Evolutionary conservation across 1,139 yeast species (phyloP).

Genomic region (Cylindricascospora bacillispora): DNA sequence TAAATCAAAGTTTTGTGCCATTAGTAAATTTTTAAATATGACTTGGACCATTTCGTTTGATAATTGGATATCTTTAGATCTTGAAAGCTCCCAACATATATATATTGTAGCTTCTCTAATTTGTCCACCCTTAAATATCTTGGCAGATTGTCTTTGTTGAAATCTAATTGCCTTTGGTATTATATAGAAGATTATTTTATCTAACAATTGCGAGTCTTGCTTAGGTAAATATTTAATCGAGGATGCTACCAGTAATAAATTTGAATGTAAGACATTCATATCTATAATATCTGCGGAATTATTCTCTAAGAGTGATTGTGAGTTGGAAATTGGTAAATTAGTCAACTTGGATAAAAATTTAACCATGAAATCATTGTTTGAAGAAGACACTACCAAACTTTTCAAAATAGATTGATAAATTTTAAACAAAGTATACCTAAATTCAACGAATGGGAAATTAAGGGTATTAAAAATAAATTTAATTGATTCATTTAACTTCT

Average conservation of each 20-base stretch:
- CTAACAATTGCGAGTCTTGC: not conserved
- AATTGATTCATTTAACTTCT: not conserved
- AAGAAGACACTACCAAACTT: too few relatives aligned
- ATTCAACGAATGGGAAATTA: not conserved
- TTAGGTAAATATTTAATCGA: not conserved
- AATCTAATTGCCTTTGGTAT: constrained; percentile 18
- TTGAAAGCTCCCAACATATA: constrained; percentile 51
- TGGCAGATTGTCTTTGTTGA: constrained; percentile 38
- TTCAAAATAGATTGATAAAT: too few relatives aligned
- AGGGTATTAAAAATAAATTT: not conserved
- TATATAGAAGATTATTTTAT: constrained; percentile 1
- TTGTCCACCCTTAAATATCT: constrained; percentile 49
- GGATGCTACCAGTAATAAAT: constrained; percentile 24
- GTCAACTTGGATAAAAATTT: too few relatives aligned
- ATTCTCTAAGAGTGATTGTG: not conserved
- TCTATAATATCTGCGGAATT: constrained; percentile 18
- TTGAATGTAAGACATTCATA: constrained; percentile 23
- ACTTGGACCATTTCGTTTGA: constrained; percentile 14
- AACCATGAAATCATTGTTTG: too few relatives aligned
- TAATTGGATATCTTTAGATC: constrained; percentile 28
- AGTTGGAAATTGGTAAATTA: too few relatives aligned
- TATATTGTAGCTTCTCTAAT: constrained; percentile 80
- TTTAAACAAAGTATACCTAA: not conserved
- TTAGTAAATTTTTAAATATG: constrained; percentile 35
- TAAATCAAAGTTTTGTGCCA: constrained; percentile 51